Percentiles rank a stretch among this genome's conserved stretches.
phyloP scores from a whole-genome alignment of 306 rosid species.

The Castanospermum australe region DNA sequence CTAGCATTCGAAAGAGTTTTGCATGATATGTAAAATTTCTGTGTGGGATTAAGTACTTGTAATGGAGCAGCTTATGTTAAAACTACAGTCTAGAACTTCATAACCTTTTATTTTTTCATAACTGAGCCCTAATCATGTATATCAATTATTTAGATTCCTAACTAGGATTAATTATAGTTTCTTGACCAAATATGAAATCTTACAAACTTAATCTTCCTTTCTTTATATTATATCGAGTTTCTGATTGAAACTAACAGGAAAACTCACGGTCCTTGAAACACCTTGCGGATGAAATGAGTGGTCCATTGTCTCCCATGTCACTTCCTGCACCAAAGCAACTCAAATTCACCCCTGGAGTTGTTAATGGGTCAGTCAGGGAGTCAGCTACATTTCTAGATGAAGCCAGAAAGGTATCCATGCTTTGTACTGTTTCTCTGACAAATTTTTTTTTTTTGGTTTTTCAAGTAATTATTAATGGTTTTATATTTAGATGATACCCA shows the following conservation, averaged over 20 bases:
- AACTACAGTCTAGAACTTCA: conserved; percentile 5
- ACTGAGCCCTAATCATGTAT: conserved; percentile 9
- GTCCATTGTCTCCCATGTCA: conserved; percentile 65
- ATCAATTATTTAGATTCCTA: conserved; percentile 10
- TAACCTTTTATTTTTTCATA: not conserved
- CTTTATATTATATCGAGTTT: conserved; percentile 7
- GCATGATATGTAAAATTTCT: not conserved
- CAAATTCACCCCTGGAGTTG: conserved; percentile 78
- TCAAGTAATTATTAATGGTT: conserved; percentile 26
- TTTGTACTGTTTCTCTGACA: not conserved
- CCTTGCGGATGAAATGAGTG: conserved; percentile 65
- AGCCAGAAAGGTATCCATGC: conserved; percentile 50
- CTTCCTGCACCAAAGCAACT: conserved; percentile 87
- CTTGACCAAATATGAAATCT: not conserved
- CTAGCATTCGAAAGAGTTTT: conserved; percentile 12
- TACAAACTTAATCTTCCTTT: not conserved
- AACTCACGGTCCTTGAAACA: conserved; percentile 63
- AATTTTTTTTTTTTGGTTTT: not conserved
- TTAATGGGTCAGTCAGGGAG: conserved; percentile 57
- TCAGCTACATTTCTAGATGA: conserved; percentile 52
- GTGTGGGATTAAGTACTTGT: not conserved
- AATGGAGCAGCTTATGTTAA: conserved; percentile 8
- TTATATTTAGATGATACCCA: conserved; percentile 64
- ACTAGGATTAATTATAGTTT: not conserved
- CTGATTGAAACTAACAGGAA: conserved; percentile 45